Evolutionary conservation across 163 green algal genomes (phyloP).

Genomic region (Volvox carteri): DNA sequence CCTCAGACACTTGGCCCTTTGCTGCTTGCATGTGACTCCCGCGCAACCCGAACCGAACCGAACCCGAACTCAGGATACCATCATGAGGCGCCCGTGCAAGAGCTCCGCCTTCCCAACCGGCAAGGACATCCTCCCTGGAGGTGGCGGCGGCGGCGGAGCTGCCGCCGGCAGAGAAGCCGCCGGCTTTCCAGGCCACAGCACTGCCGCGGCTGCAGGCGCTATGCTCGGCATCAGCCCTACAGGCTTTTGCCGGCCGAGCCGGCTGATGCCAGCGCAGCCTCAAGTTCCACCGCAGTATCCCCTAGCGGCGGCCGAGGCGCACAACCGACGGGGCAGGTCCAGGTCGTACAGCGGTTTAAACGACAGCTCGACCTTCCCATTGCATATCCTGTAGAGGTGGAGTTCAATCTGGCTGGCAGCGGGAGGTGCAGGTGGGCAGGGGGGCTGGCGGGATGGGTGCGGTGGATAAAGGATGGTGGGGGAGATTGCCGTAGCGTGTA

Average conservation of each 20-base stretch:
- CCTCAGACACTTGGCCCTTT: too few relatives aligned
- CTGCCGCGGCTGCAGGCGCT: constrained; percentile 17
- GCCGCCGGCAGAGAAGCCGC: neutral
- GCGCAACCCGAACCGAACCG: too few relatives aligned
- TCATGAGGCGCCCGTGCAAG: neutral
- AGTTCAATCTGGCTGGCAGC: neutral
- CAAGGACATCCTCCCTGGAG: neutral
- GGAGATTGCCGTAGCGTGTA: too few relatives aligned
- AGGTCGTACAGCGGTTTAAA: constrained; percentile 13
- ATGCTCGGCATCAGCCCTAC: constrained; percentile 30
- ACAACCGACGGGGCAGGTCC: neutral
- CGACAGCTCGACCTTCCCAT: constrained; percentile 21
- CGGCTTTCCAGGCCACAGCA: constrained; percentile 15
- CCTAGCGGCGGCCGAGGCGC: neutral
- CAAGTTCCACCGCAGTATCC: neutral
- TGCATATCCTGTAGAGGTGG: constrained; percentile 44
- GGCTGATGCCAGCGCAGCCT: neutral
- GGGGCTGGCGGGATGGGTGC: too few relatives aligned
- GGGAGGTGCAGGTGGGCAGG: neutral
- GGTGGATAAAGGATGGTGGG: too few relatives aligned
- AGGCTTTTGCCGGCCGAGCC: constrained; percentile 11
- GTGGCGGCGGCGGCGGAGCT: neutral
- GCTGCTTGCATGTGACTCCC: too few relatives aligned
- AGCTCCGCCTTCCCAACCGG: neutral
- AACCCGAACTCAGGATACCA: constrained; percentile 42